phyloP scores from a whole-genome alignment of 2,329 filamentous ascomycete species.

The Curvularia spicifera region DNA sequence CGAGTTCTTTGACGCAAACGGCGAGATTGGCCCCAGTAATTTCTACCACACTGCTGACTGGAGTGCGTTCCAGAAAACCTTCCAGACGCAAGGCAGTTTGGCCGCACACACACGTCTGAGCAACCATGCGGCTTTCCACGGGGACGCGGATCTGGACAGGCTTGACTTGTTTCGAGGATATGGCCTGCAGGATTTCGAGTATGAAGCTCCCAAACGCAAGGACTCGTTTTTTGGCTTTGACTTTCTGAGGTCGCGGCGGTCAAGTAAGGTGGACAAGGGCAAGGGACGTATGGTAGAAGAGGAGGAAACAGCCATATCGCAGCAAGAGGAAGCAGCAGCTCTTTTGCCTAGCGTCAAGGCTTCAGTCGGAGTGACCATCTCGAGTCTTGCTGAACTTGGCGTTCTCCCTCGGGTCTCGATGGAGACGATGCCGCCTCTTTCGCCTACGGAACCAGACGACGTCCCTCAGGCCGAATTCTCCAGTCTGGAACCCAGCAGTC shows the following conservation, averaged over 20 bases:
- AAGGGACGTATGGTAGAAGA: conserved; percentile 6
- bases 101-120: not conserved
- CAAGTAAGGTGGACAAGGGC: conserved; percentile 13
- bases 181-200: not conserved
- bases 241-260: conserved; percentile 3
- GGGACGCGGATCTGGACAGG: conserved; percentile 2
- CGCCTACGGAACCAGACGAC: not conserved
- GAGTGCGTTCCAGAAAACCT: conserved; percentile 8
- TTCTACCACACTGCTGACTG: conserved; percentile 17
- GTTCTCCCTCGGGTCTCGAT: not conserved
- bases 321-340: not conserved
- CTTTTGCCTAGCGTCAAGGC: not conserved
- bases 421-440: not conserved
- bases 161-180: not conserved
- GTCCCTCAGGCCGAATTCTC: conserved; percentile 2
- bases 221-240: conserved; percentile 12
- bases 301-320: not conserved
- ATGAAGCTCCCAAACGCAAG: conserved; percentile 6
- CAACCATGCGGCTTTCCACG: not conserved
- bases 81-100: conserved; percentile 2
- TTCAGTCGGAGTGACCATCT: not conserved
- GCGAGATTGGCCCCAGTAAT: conserved; percentile 13
- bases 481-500: not conserved
- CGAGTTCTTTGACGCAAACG: conserved; percentile 5
- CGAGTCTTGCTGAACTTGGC: not conserved